Conservation (phyloP, 2,329 filamentous ascomycete genomes). For the Lasiodiplodia theobromae region DNA sequence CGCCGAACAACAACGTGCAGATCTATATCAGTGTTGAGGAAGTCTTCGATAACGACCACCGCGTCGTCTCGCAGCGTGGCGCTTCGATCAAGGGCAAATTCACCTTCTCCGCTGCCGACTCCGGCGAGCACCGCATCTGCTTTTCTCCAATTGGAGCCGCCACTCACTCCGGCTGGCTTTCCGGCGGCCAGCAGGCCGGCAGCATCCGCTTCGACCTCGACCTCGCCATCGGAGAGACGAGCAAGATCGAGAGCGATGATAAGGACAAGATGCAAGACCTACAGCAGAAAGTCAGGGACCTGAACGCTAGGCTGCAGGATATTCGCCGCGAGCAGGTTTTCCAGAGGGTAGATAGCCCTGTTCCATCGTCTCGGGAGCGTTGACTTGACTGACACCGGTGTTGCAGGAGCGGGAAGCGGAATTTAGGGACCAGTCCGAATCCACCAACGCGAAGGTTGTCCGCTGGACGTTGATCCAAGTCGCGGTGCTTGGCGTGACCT, state of each 20-base stretch:
- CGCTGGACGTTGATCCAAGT: slow-evolving; percentile 95
- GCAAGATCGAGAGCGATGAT: slow-evolving; percentile 90
- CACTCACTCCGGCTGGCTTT: slow-evolving; percentile 75
- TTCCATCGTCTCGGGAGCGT: background rate
- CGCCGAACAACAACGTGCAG: slow-evolving; percentile 75
- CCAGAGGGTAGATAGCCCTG: slow-evolving; percentile 71
- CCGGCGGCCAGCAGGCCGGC: slow-evolving; percentile 68
- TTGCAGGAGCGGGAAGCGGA: slow-evolving; percentile 91
- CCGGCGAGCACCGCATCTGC: slow-evolving; percentile 96
- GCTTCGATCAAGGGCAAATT: slow-evolving; percentile 75
- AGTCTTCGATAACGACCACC: slow-evolving; percentile 97
- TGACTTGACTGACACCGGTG: slow-evolving; percentile 9
- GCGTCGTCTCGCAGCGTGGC: slow-evolving; percentile 87
- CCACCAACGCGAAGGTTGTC: slow-evolving; percentile 88
- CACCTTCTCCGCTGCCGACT: slow-evolving; percentile 92
- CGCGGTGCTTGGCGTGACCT: slow-evolving; percentile 81
- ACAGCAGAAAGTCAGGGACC: slow-evolving; percentile 83
- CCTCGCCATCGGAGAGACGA: slow-evolving; percentile 92
- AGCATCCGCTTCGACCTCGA: slow-evolving; percentile 87
- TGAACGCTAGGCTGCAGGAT: slow-evolving; percentile 86
- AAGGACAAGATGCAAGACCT: slow-evolving; percentile 93
- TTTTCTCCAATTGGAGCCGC: slow-evolving; percentile 83
- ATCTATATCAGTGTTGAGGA: slow-evolving; percentile 96
- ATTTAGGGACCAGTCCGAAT: slow-evolving; percentile 96
- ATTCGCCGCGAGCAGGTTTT: slow-evolving; percentile 95